These are phyloP conservation scores for Paxillus rubicundulus DNA, from an alignment of 768 basidiomycete genomes.

Conservation along the genomic window DNA sequence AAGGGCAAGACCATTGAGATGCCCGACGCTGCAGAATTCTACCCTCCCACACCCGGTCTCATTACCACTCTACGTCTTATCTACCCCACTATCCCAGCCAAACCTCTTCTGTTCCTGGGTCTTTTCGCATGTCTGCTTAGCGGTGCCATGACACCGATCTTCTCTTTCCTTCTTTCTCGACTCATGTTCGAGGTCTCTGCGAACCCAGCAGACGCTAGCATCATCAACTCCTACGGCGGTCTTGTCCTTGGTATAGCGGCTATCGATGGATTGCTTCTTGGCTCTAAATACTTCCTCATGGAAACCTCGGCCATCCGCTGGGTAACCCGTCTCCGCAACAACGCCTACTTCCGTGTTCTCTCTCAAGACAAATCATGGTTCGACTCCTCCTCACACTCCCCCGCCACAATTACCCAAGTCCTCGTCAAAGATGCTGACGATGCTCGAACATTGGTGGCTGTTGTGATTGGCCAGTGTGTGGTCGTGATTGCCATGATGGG, in stretches of 20 bases:
- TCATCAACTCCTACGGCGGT: conserved; percentile 69
- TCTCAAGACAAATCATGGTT: conserved; percentile 87
- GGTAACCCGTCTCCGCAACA: conserved; percentile 63
- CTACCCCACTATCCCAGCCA: conserved; percentile 73
- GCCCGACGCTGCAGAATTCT: background rate
- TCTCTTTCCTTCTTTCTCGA: conserved; percentile 84
- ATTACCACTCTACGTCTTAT: conserved; percentile 47
- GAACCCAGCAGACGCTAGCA: conserved; percentile 57
- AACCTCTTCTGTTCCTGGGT: conserved; percentile 67
- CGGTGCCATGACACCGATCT: conserved; percentile 87
- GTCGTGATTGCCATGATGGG: conserved; percentile 80
- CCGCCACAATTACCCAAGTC: conserved; percentile 63
- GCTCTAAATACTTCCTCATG: conserved; percentile 78
- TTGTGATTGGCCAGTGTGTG: conserved; percentile 66
- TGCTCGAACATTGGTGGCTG: conserved; percentile 70
- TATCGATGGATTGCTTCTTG: conserved; percentile 71
- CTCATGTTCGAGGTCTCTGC: conserved; percentile 75
- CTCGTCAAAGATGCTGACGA: conserved; percentile 91
- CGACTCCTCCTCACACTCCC: conserved; percentile 60
- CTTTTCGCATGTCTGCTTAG: conserved; percentile 64
- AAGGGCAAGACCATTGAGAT: conserved; percentile 1
- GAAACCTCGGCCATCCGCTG: conserved; percentile 72
- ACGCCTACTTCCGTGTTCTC: conserved; percentile 58
- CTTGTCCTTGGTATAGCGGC: conserved; percentile 74
- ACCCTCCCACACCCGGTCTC: conserved; percentile 18